Conservation (phyloP, 768 basidiomycete species). For the Termitomyces sp. region DNA sequence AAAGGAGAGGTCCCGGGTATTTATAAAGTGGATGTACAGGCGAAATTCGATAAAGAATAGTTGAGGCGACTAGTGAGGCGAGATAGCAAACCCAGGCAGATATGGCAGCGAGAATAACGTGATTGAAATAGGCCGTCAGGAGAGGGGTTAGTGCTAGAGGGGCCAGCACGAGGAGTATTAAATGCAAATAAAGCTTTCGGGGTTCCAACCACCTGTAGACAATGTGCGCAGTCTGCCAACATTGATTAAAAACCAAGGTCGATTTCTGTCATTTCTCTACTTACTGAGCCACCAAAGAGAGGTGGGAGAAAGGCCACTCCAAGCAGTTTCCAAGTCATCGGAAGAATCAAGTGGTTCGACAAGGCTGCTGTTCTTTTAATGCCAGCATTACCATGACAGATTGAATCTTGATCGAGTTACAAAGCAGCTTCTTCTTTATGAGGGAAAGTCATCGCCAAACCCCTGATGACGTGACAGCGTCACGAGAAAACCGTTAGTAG, state of each 20-base stretch:
- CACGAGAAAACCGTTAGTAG: too few relatives aligned
- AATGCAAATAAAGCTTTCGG: neutral
- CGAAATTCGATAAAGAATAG: conserved; percentile 33
- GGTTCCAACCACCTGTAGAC: conserved; percentile 8
- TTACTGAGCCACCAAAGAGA: neutral
- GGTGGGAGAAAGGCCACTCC: neutral
- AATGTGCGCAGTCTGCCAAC: conserved; percentile 4
- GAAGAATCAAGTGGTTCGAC: neutral
- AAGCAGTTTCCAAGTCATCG: neutral
- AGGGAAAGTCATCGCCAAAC: too few relatives aligned
- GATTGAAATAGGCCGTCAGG: neutral
- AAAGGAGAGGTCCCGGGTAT: conserved; percentile 40
- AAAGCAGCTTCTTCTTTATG: too few relatives aligned
- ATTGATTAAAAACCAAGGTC: neutral
- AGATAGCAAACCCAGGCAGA: conserved; percentile 1
- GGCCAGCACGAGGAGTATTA: conserved; percentile 2
- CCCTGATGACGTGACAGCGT: too few relatives aligned
- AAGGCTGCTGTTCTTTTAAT: too few relatives aligned
- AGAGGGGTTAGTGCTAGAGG: conserved; percentile 2
- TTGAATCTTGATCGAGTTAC: too few relatives aligned
- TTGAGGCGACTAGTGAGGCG: neutral
- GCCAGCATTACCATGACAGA: too few relatives aligned
- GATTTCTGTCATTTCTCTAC: neutral
- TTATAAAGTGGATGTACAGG: conserved; percentile 40
- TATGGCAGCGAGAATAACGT: neutral